Percentiles rank a stretch among this genome's conserved stretches.
phyloP scores from a whole-genome alignment of 805 yeast species.

The Myxozyma mucilagina region DNA sequence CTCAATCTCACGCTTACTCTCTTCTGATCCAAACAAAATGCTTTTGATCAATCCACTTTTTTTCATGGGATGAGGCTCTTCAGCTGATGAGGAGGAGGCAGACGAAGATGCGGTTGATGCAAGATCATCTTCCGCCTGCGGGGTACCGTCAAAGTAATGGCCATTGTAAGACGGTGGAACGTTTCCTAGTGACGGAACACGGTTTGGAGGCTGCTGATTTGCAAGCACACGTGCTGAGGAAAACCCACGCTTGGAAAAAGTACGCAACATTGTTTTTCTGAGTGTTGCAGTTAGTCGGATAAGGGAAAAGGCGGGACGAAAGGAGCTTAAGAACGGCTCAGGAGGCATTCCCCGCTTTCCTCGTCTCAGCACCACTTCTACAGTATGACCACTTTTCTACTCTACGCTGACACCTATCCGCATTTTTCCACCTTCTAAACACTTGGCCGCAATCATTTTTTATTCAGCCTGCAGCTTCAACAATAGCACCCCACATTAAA shows the following conservation, averaged over 20 bases:
- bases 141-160: constrained; percentile 22
- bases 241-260: background rate
- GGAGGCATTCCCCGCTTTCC: too few species aligned
- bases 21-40: constrained; percentile 44
- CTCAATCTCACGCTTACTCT: constrained; percentile 40
- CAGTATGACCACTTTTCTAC: too few species aligned
- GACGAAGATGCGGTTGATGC: background rate
- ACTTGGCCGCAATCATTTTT: too few species aligned
- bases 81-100: background rate
- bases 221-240: background rate
- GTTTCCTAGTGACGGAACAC: constrained; percentile 29
- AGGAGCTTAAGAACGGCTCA: background rate
- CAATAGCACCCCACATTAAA: too few species aligned
- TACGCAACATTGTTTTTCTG: background rate
- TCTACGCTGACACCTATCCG: too few species aligned
- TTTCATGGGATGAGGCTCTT: background rate
- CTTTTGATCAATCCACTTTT: constrained; percentile 40
- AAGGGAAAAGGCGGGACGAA: background rate
- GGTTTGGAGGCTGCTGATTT: constrained; percentile 8
- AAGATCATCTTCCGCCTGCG: constrained; percentile 4
- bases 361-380: too few species aligned
- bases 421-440: too few species aligned
- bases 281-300: background rate
- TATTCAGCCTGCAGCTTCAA: too few species aligned
- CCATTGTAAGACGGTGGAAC: constrained; percentile 29